These are phyloP conservation scores for Mrakia blollopis DNA, from an alignment of 768 basidiomycete species.

Conservation along the genomic window DNA sequence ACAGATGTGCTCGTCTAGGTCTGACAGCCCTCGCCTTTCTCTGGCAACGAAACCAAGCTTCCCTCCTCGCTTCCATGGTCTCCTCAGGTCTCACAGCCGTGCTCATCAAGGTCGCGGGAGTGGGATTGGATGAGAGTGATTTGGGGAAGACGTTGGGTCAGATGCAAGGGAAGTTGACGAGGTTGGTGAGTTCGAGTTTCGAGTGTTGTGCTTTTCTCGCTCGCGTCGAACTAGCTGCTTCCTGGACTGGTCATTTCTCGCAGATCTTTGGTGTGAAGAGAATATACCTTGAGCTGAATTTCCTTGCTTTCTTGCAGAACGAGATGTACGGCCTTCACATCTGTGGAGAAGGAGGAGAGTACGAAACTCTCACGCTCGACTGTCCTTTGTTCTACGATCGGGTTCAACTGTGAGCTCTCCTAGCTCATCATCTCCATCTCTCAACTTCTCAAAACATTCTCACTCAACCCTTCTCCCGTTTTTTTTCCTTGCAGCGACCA, in stretches of 20 bases:
- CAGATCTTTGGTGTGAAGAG: no score
- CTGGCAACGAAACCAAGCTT: conserved; percentile 88
- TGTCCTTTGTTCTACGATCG: conserved; percentile 78
- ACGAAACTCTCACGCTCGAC: conserved; percentile 87
- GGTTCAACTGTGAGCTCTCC: conserved; percentile 58
- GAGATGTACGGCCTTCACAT: conserved; percentile 79
- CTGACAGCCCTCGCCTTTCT: conserved; percentile 79
- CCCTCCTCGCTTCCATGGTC: conserved; percentile 82
- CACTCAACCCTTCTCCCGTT: not conserved
- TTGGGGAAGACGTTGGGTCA: conserved; percentile 69
- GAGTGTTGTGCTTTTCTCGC: no score
- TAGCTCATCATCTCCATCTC: not conserved
- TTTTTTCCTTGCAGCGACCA: conserved; percentile 46
- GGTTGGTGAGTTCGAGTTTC: conserved; percentile 59
- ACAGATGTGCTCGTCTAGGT: conserved; percentile 71
- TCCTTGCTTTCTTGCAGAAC: conserved; percentile 52
- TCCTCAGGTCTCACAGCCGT: conserved; percentile 69
- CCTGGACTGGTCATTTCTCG: not conserved
- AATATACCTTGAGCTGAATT: not conserved
- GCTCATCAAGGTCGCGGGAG: conserved; percentile 92
- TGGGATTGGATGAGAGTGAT: conserved; percentile 71
- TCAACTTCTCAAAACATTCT: not conserved
- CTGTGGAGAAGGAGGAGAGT: conserved; percentile 97
- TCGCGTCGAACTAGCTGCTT: not conserved
- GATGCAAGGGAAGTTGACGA: conserved; percentile 67